Evolutionary conservation across 345 rosid species (phyloP).

Genomic region (Euphorbia tirucalli): DNA sequence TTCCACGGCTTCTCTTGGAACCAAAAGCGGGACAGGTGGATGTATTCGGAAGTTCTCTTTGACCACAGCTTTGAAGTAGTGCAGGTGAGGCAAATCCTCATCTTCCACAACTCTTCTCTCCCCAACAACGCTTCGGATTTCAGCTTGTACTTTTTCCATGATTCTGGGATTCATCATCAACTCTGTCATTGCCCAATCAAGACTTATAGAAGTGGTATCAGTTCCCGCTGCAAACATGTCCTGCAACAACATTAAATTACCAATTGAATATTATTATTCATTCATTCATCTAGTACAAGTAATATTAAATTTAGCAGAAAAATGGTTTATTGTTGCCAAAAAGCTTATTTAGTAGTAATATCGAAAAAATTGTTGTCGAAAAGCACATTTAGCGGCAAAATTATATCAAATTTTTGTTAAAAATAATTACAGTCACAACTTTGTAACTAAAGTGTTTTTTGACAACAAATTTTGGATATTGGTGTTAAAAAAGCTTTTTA

Average conservation of each 20-base stretch:
- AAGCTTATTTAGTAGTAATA: too few relatives aligned
- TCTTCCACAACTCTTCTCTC: constrained; percentile 15
- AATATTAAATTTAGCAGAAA: too few relatives aligned
- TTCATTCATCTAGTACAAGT: too few relatives aligned
- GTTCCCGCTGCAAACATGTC: constrained; percentile 31
- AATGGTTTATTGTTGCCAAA: too few relatives aligned
- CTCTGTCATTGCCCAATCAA: constrained; percentile 31
- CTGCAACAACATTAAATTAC: constrained; percentile 6
- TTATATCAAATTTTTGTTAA: too few relatives aligned
- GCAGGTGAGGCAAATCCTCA: constrained; percentile 13
- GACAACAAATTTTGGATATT: too few relatives aligned
- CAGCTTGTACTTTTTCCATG: constrained; percentile 28
- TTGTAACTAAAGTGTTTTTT: too few relatives aligned
- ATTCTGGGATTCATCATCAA: constrained; percentile 19
- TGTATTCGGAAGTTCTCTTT: constrained; percentile 21
- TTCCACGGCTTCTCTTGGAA: constrained; percentile 25
- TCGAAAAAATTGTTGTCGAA: too few relatives aligned
- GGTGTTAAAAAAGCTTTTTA: too few relatives aligned
- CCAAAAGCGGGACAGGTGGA: constrained; percentile 16
- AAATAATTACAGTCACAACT: too few relatives aligned
- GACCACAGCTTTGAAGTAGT: constrained; percentile 23
- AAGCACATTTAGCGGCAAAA: too few relatives aligned
- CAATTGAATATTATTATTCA: too few relatives aligned
- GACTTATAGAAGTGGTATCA: constrained; percentile 23
- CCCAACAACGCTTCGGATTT: constrained; percentile 11